Percentiles rank a stretch among this genome's conserved stretches.
Conservation (phyloP, 2,329 filamentous ascomycete genomes). For the Penicillium frequentans region DNA sequence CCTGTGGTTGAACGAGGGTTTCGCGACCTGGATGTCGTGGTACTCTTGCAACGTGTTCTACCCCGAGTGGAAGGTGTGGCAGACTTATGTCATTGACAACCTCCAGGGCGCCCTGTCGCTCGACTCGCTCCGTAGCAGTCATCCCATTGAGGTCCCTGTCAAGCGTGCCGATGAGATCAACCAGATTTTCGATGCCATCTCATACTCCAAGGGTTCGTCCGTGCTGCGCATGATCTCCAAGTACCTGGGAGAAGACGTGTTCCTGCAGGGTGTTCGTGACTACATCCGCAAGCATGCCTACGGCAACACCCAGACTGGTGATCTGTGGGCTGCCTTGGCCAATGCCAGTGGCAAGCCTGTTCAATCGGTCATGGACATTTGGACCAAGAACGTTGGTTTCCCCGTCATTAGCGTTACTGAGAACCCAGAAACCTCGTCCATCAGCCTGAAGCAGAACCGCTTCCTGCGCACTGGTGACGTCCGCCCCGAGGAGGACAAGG, state of each 20-base stretch:
- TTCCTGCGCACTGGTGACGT: conserved; percentile 91
- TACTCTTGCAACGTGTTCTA: conserved; percentile 94
- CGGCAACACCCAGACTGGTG: conserved; percentile 86
- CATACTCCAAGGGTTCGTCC: conserved; percentile 94
- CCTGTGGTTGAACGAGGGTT: conserved; percentile 92
- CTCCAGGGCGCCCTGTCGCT: conserved; percentile 83
- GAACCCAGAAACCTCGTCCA: conserved; percentile 66
- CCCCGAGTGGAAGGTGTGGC: conserved; percentile 98
- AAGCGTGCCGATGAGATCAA: conserved; percentile 95
- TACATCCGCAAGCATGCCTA: conserved; percentile 98
- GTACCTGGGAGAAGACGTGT: conserved; percentile 86
- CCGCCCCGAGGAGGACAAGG: conserved; percentile 86
- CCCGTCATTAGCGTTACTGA: conserved; percentile 87
- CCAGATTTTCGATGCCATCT: conserved; percentile 97
- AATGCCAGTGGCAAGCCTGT: conserved; percentile 91
- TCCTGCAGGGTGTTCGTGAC: conserved; percentile 85
- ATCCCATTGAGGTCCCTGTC: conserved; percentile 94
- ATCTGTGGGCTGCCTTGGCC: conserved; percentile 84
- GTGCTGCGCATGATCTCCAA: conserved; percentile 97
- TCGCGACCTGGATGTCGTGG: conserved; percentile 91
- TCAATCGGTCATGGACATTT: conserved; percentile 86
- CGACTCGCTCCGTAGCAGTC: conserved; percentile 89
- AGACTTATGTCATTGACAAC: conserved; percentile 90
- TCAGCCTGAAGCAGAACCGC: conserved; percentile 90
- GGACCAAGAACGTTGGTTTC: conserved; percentile 95